Evolutionary conservation across 2,329 filamentous ascomycete genomes (phyloP), one percentile per base, ranked within the genome.

Genomic region (Madurella fahalii): DNA sequence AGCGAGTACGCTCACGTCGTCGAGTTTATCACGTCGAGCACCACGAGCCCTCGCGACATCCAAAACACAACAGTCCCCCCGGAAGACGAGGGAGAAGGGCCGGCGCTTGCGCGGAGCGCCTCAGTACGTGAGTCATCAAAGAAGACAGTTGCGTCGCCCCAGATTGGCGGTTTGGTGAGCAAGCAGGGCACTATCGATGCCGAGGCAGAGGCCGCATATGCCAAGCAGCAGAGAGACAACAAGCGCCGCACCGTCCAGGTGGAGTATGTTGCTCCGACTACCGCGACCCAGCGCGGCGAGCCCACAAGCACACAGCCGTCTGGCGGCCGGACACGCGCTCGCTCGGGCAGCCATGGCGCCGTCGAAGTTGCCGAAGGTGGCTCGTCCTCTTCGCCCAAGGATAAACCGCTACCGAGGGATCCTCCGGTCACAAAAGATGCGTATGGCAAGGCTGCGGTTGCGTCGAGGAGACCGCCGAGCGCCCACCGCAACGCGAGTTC

Each of bases 1-100:
- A 95, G 89, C 73, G 94, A 97, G 68, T 99, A 94, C 68, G 88
- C 92, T n/a, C 90, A 95, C 68, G 87, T 97, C 47, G 93, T 99
- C 47, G 90, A 92, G 66, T 92, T 96, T 69, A 96, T 99, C 67
- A 97, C 94, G 18, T 97, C 94, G 72, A 93, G 87, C 67, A 95
- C 91, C 4, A 96, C 93, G 9, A 90, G 88, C 50, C 85, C 90
- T 11, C 84, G 82, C 47, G 92, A 97, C 64, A 92, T 95, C 63
- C 85, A 90, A 62, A 89, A 90, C 63, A 85, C 89, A 2, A 88
- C 89, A 1, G 81, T 89, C 9, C 77, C 83, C 18, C 69, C 75
- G 1, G 77, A 81, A 34, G 82, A 84, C 16, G 72, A 72, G 5
- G 69, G 67, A 7, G 81, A 93, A 56, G 74, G 77, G 2, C 82